Base-by-base conservation (phyloP, 176 grass and related monocot genomes). In the maize (Zea mays) region DNA sequence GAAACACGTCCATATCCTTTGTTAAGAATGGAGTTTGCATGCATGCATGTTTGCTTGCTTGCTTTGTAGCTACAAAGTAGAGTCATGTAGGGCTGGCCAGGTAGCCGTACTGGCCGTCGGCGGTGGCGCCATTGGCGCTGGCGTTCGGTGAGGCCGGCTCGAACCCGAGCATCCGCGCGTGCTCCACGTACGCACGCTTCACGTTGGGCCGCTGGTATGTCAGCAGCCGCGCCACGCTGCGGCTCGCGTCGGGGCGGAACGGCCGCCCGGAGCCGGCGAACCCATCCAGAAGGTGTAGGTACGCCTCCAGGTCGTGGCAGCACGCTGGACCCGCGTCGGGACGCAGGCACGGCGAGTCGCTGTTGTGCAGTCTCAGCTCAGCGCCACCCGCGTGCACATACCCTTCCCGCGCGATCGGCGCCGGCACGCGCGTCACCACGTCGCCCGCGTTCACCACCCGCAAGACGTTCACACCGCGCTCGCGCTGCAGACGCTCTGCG, bases 291-390 rank as follows among this genome's bases (percentile, higher is more conserved):
- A 93, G 81, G 83, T 93, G 91, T 5, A 90, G 76, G 74, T 93
- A 93, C 8, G 91, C 82, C 82, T 93, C 88, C 40, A 93, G 87
- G 74, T 93, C 91, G 57, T 93, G 91, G 59, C 91, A 83, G 80
- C 85, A 90, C 3, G 88, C 82, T 3, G 88, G 91, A 12, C 86
- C 91, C 0, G 85, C 91, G 58, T 93, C 91, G 6, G 87, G 85
- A 0, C 87, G 62, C 36, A 90, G 65, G 88, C 82, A 81, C 65
- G 91, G 91, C 9, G 91, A 93, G 78, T 85, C 75, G 7, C 79
- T 49, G 85, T 70, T 93, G 63, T 90, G 82, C 12, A 93, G 60
- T 10, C 82, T 76, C 58, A 93, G 85, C 58, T 93, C 88, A 9
- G 78, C 82, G 6, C 88, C 88, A 15, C 88, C 88, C 3, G 79